Evolutionary conservation across 1,139 yeast genomes (phyloP).

Genomic region (Suhomyces taliae): DNA sequence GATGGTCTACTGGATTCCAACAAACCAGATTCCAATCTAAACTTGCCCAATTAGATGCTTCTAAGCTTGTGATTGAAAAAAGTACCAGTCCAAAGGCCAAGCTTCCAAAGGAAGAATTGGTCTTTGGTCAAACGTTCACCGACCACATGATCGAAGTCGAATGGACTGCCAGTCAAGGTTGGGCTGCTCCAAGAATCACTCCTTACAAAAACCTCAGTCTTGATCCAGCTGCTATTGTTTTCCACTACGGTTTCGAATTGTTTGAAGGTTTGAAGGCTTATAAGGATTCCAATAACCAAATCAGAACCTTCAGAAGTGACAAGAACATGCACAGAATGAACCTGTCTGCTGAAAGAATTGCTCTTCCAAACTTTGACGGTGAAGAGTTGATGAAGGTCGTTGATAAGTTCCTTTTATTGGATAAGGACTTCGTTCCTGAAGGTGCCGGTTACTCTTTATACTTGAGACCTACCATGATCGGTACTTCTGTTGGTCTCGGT

Average conservation of each 20-base stretch:
- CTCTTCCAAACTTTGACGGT: slow-evolving; percentile 39
- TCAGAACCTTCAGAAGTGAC: slow-evolving; percentile 40
- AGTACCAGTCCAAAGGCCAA: slow-evolving; percentile 62
- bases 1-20: background rate
- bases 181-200: slow-evolving; percentile 38
- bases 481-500: slow-evolving; percentile 36
- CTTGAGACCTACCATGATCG: slow-evolving; percentile 32
- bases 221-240: slow-evolving; percentile 28
- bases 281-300: slow-evolving; percentile 29
- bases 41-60: slow-evolving; percentile 60
- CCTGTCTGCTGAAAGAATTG: slow-evolving; percentile 37
- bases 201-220: slow-evolving; percentile 37
- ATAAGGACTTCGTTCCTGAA: slow-evolving; percentile 29
- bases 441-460: slow-evolving; percentile 30
- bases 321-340: slow-evolving; percentile 43
- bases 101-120: slow-evolving; percentile 72
- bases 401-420: slow-evolving; percentile 34
- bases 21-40: slow-evolving; percentile 12
- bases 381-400: slow-evolving; percentile 38
- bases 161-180: slow-evolving; percentile 36
- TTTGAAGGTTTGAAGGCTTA: slow-evolving; percentile 34
- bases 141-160: slow-evolving; percentile 45
- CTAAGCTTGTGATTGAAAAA: slow-evolving; percentile 60
- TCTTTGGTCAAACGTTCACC: slow-evolving; percentile 86
- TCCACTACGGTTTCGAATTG: slow-evolving; percentile 31